phyloP scores from a whole-genome alignment of 805 yeast species.

The Sugiyamaella smithiae region DNA sequence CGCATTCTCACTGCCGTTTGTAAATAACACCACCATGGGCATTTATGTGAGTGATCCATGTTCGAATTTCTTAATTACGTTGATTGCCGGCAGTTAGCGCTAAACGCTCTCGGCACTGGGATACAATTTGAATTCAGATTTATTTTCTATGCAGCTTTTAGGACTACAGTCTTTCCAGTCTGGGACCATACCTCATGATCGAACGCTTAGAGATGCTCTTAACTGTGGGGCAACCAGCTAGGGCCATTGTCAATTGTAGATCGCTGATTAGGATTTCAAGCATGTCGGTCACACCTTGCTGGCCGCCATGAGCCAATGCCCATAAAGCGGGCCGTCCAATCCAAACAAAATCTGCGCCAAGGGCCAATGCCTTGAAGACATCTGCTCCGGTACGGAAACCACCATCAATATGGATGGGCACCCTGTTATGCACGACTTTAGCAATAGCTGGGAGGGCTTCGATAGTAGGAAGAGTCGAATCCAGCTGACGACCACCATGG shows the following conservation, averaged over 20 bases:
- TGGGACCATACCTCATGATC: constrained; percentile 20
- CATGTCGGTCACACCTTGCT: constrained; percentile 51
- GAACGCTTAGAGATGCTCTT: constrained; percentile 16
- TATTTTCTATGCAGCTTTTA: too few species aligned
- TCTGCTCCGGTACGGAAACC: constrained; percentile 69
- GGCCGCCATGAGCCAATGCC: constrained; percentile 67
- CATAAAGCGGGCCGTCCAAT: constrained; percentile 65
- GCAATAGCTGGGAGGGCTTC: constrained; percentile 60
- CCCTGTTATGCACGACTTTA: constrained; percentile 38
- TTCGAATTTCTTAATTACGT: too few species aligned
- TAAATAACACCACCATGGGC: too few species aligned
- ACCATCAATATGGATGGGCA: constrained; percentile 63
- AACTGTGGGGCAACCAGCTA: constrained; percentile 24
- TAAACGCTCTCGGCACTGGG: neutral
- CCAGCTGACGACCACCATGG: constrained; percentile 74
- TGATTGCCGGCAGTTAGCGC: too few species aligned
- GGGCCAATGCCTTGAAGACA: constrained; percentile 59
- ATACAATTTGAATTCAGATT: too few species aligned
- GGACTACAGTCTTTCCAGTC: constrained; percentile 7
- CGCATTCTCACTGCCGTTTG: too few species aligned
- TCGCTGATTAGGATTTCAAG: constrained; percentile 24
- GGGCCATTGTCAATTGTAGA: constrained; percentile 24
- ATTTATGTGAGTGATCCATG: too few species aligned
- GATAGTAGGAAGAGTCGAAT: constrained; percentile 57
- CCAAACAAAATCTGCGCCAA: constrained; percentile 67